Percentiles rank a stretch among this genome's conserved stretches.
Evolutionary conservation across 2,329 filamentous ascomycete species (phyloP).

Genomic region (Scortechinia acanthostroma): DNA sequence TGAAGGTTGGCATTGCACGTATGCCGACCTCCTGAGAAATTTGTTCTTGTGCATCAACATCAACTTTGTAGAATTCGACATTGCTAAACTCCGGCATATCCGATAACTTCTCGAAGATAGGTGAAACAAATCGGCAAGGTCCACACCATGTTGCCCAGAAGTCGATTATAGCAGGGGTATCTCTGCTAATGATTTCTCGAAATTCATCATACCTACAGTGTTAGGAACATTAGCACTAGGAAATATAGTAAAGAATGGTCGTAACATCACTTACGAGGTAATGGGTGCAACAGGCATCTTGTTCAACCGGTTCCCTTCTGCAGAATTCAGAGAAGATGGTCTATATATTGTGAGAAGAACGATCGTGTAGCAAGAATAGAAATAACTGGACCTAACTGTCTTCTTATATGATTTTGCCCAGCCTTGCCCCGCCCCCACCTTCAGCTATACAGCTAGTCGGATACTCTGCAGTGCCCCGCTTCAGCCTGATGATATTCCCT

Average conservation of each 20-base stretch:
- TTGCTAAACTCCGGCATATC: constrained; percentile 23
- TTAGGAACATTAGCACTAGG: not conserved
- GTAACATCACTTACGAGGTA: not conserved
- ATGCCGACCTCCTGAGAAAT: constrained; percentile 73
- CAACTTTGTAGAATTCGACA: constrained; percentile 78
- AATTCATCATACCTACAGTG: not conserved
- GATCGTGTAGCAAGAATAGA: not conserved
- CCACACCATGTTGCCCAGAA: constrained; percentile 88
- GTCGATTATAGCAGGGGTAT: constrained; percentile 49
- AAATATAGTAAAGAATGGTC: not conserved
- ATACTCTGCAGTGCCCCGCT: not conserved
- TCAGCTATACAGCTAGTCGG: not conserved
- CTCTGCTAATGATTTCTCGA: not conserved
- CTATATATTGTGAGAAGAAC: not conserved
- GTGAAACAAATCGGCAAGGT: constrained; percentile 89
- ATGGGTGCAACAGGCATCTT: not conserved
- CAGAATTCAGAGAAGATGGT: not conserved
- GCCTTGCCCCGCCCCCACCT: not conserved
- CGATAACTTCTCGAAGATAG: constrained; percentile 61
- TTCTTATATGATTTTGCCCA: not conserved
- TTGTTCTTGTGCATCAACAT: constrained; percentile 75
- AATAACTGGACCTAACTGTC: not conserved
- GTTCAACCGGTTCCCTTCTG: not conserved
- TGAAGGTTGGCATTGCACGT: constrained; percentile 88
- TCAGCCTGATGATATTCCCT: not conserved